Conservation (phyloP, 164 flowering plant species). For the Kingdonia uniflora region DNA sequence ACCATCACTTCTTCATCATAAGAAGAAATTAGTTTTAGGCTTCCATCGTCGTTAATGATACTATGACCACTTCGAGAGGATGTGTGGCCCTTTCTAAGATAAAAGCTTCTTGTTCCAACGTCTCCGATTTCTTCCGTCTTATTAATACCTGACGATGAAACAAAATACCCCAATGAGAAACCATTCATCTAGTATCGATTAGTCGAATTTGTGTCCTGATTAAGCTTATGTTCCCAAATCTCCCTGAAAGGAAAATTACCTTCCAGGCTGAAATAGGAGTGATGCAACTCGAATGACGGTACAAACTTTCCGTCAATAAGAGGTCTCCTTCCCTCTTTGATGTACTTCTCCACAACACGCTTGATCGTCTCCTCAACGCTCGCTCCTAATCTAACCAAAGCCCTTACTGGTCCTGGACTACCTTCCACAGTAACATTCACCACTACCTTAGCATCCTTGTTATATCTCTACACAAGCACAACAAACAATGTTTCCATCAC, state of each 20-base stretch:
- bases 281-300: conserved; percentile 42
- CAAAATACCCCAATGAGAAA: background rate
- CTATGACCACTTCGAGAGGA: conserved; percentile 9
- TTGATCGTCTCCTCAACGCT: conserved; percentile 66
- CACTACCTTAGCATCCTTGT: conserved; percentile 66
- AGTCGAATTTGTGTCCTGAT: no score
- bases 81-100: conserved; percentile 45
- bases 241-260: conserved; percentile 24
- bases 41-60: conserved; percentile 3
- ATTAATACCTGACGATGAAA: conserved; percentile 35
- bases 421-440: conserved; percentile 79
- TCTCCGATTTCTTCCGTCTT: conserved; percentile 56
- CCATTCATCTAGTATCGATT: no score
- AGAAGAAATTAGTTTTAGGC: background rate
- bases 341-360: conserved; percentile 43
- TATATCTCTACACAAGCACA: conserved; percentile 23
- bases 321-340: conserved; percentile 64
- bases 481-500: no score
- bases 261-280: conserved; percentile 78
- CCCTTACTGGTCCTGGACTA: conserved; percentile 70
- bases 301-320: conserved; percentile 21
- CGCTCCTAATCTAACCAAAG: conserved; percentile 65
- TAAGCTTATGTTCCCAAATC: no score
- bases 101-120: conserved; percentile 65
- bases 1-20: conserved; percentile 3